Evolutionary conservation across 2,329 filamentous ascomycete genomes (phyloP), one percentile per base, ranked within the genome.

Genomic region (Lecanicillium sp.): DNA sequence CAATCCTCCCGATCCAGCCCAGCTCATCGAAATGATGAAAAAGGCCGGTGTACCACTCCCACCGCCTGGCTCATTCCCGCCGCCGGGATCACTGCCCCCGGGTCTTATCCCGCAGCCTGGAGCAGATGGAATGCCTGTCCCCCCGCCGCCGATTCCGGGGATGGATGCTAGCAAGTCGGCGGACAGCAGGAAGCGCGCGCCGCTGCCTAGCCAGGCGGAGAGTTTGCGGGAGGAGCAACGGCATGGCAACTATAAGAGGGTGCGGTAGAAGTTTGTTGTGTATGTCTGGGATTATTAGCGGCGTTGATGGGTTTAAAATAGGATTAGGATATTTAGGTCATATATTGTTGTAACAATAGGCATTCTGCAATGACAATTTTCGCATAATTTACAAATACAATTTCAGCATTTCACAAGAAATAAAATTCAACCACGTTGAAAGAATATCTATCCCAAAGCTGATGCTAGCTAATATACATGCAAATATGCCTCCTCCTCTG

Each of bases 131-230:
- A 56, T 62, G 33, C 58, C 55, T 1, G 52, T 59, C 33, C 59
- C 61, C 19, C 66, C 56, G 42, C 66, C 53, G 46, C 64, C 48
- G 40, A 55, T 67, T 45, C 59, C 64, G 15, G 55, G 59, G 14
- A 46, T 45, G 29, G 50, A 53, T 37, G 54, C 59, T 42, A 48
- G 50, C 42, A 53, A 60, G 41, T 51, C 57, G 50, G 60, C 57
- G 11, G 56, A 51, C 16, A n/a, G n/a, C n/a, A 58, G 51, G 25
- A 63, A 78, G 14, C 71, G 83, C 44, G 85, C 74, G 5, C 86
- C 85, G 8, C 62, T 94, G 31, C 87, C 87, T 0, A 89, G 85
- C 55, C 87, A 94, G 60, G 78, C 85, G 54, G 87, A 92, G 56
- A 89, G 84, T 49, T 62, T 94, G 49, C 75, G 80, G 49, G 77